Evolutionary conservation across 345 rosid genomes (phyloP), one percentile per base, ranked within the genome.

Genomic region (Psidium friedrichsthalianum): DNA sequence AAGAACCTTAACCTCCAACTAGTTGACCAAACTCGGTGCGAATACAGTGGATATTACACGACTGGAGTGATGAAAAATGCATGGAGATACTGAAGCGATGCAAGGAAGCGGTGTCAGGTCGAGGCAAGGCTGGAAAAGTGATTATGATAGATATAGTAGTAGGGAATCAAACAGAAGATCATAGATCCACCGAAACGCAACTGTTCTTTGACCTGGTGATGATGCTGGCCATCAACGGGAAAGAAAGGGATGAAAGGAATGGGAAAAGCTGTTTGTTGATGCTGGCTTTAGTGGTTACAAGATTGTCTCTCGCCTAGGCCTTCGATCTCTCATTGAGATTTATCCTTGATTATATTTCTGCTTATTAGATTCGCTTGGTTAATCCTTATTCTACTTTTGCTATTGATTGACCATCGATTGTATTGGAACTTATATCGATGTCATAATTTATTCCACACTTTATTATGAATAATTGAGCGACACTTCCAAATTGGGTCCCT

Each of bases 211-310:
- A 91, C 49, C 14, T 91, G 82, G 4, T n/a, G 20, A 86, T 88
- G 89, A 76, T 90, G 91, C 11, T 29, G 76, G 32, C 11, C 3
- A 11, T 82, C 4, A 44, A n/a, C 9, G 92, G 91, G 6, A 74
- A 24, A 8, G 89, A 90, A 64, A 90, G 92, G 32, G 85, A 24
- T 8, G 89, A 90, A 16, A 88, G n/a, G 89, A 91, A 27, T 90
- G 89, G 90, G 84, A 85, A 25, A 87, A 88, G 25, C 88, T 90
- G 49, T 89, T 91, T 74, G 40, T 18, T 21, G 80, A 40, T 69
- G 92, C 91, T 59, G 91, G 91, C 13, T 91, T 87, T 10, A 58
- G 40, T 36, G 29, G 74, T 74, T 90, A 64, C 40, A 9, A 90
- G 58, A 91, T 91, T 22, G 47, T 25, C 5, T 87, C 83, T 27